Base-by-base conservation (phyloP, 306 rosid genomes). In the Albizia julibrissin region DNA sequence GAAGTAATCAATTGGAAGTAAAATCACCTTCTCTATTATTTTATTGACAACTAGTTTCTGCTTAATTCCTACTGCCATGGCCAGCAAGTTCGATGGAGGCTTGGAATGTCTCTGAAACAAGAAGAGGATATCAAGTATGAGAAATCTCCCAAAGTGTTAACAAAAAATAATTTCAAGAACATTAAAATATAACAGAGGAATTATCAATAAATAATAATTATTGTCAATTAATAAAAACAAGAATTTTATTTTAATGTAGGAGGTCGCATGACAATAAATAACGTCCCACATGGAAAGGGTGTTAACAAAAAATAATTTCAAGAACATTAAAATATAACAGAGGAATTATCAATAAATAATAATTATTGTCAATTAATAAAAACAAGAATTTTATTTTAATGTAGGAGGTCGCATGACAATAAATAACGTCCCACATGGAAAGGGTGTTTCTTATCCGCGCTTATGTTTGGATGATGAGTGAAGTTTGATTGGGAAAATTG, bases 71-170 rank as follows among this genome's bases (percentile, higher is more conserved):
- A 65, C 81, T 18, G 74, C 68, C 50, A 77, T 64, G 7, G 81
- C 81, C 81, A 77, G 14, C 46, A 77, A 77, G 33, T 31, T 77
- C 88, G 72, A 71, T 16, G 95, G 86, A 77, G 44, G 85, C 59
- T 74, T 89, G 29, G 85, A 77, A 72, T 49, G 79, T 66, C 31
- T 79, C 95, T 95, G 92, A 52, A 52, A 69, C 40, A 79, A 67
- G n/a, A 82, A 76, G 37, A 31, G 40, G 40, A 31, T 12, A 52
- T 50, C 58, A 50, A 49, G 19, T 12, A 46, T 11, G 56, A 13
- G 56, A 49, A 49, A 16, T 49, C 2, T 52, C 59, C 6, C 61
- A 67, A 80, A 10, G 27, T 50, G 21, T 72, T 15, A 21, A 3
- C 40, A 10, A 18, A 82, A 71, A 46, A 46, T 24, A 15, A 65